Percentiles rank a stretch among this genome's conserved stretches.
Evolutionary conservation across 2,329 filamentous ascomycete species (phyloP).

Genomic region (Ophiocordyceps polyrhachis-furcata): DNA sequence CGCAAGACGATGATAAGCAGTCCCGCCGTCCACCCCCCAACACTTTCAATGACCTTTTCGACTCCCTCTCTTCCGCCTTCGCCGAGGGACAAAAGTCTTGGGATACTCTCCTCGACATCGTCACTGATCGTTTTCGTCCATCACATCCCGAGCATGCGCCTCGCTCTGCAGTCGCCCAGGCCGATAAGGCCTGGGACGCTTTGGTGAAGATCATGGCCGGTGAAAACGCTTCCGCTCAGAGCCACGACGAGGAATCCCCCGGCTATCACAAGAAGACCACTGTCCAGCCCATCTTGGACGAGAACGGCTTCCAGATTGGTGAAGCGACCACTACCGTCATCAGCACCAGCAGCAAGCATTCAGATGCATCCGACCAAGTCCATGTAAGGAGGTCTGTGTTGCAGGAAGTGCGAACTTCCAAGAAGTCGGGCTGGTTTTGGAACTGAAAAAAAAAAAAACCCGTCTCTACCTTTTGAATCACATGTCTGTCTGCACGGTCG

Average conservation of each 20-base stretch:
- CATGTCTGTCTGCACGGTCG: no score
- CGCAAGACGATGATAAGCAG: background rate
- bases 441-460: slow-evolving; percentile 16
- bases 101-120: slow-evolving; percentile 19
- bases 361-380: no score
- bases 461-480: background rate
- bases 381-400: background rate
- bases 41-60: slow-evolving; percentile 23
- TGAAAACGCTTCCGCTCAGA: no score
- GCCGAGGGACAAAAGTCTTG: slow-evolving; percentile 19
- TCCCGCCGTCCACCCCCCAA: slow-evolving; percentile 7
- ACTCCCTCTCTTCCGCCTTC: slow-evolving; percentile 17
- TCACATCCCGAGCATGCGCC: slow-evolving; percentile 1
- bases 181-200: no score
- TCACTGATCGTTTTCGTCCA: slow-evolving; percentile 10
- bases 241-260: no score
- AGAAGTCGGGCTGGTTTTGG: slow-evolving; percentile 21
- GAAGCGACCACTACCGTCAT: no score
- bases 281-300: no score
- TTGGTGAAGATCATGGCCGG: no score
- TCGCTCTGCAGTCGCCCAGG: no score
- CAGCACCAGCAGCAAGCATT: no score
- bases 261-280: no score
- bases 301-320: no score
- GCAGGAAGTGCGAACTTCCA: slow-evolving; percentile 3